Conservation (phyloP, 2,329 filamentous ascomycete genomes). For the Alternaria longipes region DNA sequence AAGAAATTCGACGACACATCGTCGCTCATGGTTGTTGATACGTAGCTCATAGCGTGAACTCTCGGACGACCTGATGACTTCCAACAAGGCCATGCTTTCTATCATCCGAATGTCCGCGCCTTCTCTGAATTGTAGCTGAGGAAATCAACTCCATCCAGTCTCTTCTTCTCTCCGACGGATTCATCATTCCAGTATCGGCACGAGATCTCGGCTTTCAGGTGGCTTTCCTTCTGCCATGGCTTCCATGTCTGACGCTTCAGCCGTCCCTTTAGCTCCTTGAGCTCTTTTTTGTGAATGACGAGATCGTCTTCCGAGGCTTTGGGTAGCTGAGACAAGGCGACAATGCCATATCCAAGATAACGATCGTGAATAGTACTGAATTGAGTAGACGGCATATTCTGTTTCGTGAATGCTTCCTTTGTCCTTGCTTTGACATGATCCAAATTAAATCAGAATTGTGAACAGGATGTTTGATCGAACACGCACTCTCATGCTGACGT, state of each 20-base stretch:
- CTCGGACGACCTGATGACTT: neutral
- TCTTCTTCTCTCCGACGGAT: neutral
- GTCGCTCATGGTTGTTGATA: neutral
- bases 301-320: neutral
- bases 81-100: conserved; percentile 1
- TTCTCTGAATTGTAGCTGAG: neutral
- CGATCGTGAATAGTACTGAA: conserved; percentile 6
- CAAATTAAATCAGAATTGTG: too few relatives aligned
- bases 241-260: neutral
- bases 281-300: neutral
- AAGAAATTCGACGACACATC: conserved; percentile 9
- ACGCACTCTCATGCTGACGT: neutral
- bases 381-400: neutral
- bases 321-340: conserved; percentile 3
- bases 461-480: too few relatives aligned
- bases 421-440: neutral
- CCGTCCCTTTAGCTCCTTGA: neutral
- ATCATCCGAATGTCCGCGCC: neutral
- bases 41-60: neutral
- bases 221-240: conserved; percentile 5
- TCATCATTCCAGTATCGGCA: neutral
- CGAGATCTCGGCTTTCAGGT: conserved; percentile 4
- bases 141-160: neutral
- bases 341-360: conserved; percentile 2
- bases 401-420: neutral